Evolutionary conservation across 1,284 basidiomycete genomes (phyloP), one percentile per base, ranked within the genome.

Genomic region (Pseudozyma sp.): DNA sequence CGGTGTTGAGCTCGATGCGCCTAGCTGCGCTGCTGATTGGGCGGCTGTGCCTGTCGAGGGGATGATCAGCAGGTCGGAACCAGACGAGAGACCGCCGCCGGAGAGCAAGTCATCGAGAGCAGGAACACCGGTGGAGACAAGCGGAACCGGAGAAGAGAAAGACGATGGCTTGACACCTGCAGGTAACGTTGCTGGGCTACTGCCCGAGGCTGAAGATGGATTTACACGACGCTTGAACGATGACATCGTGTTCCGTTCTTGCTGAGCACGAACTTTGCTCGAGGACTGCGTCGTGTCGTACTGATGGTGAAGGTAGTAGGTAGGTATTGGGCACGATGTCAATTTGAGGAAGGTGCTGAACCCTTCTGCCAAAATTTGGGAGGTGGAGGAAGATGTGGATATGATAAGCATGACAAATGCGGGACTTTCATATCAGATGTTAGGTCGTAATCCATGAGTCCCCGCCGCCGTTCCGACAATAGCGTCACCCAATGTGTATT

Each of bases 101-200:
- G 94, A 94, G 38, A 98, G 89, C 63, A 98, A 89, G 83, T 99
- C 97, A 85, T 99, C 96, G n/a, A 99, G 88, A 5, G 95, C 94
- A 13, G 94, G 90, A 6, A 98, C 90, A 2, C 96, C 97, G 4
- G 93, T 93, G 0, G 94, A 95, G 18, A 92, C 89, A 67, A 93
- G 87, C 42, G 88, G 85, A 0, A 91, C 90, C 11, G 89, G 87
- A 13, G 89, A 86, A 1, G 91, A 89, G 39, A 89, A 88, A 6
- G 90, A 88, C 4, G 90, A 92, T 14, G 88, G 81, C 19, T 90
- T 90, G 34, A 92, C 91, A 8, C 92, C 93, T 5, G 68, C 47
- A 3, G 88, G 86, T 5, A 68, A 86, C 70, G 39, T 85, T 59
- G 74, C 87, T 85, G 78, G 25, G 25, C 25, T 6, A 6, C 25